Conservation (phyloP, 2,329 filamentous ascomycete genomes). For the Claviceps sp. region DNA sequence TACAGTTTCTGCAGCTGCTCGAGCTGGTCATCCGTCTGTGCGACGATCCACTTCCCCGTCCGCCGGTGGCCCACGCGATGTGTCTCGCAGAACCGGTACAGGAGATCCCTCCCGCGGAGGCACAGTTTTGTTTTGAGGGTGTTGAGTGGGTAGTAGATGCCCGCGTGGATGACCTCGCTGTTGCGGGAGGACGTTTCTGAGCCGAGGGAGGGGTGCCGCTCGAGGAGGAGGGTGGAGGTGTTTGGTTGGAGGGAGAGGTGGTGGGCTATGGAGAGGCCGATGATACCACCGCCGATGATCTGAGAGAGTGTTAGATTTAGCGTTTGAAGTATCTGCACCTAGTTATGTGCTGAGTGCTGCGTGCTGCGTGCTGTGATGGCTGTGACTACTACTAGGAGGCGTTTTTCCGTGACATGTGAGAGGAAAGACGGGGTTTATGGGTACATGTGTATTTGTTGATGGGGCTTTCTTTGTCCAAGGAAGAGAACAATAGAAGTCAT, state of each 20-base stretch:
- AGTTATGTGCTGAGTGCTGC: too few species aligned
- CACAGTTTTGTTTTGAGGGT: conserved; percentile 78
- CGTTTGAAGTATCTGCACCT: neutral
- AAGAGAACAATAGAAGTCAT: too few species aligned
- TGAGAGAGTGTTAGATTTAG: conserved; percentile 11
- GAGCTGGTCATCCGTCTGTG: conserved; percentile 61
- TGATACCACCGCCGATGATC: conserved; percentile 49
- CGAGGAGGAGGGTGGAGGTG: conserved; percentile 61
- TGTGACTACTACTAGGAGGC: too few species aligned
- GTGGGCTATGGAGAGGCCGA: conserved; percentile 69
- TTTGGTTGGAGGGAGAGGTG: conserved; percentile 51
- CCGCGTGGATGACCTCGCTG: conserved; percentile 92
- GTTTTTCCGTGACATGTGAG: too few species aligned
- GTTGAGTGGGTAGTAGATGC: conserved; percentile 69
- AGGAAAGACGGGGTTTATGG: too few species aligned
- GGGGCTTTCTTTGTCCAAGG: too few species aligned
- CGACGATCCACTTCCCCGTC: conserved; percentile 90
- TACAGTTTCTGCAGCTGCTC: conserved; percentile 43
- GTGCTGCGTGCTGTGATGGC: too few species aligned
- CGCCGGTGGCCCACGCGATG: conserved; percentile 57
- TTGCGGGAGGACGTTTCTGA: conserved; percentile 84
- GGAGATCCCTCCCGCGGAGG: conserved; percentile 57
- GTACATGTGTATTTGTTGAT: too few species aligned
- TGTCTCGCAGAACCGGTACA: conserved; percentile 64
- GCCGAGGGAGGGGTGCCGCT: conserved; percentile 62